These are phyloP conservation scores for Coelastrella sp. DNA, from an alignment of 139 green algal species.

Conservation along the genomic window DNA sequence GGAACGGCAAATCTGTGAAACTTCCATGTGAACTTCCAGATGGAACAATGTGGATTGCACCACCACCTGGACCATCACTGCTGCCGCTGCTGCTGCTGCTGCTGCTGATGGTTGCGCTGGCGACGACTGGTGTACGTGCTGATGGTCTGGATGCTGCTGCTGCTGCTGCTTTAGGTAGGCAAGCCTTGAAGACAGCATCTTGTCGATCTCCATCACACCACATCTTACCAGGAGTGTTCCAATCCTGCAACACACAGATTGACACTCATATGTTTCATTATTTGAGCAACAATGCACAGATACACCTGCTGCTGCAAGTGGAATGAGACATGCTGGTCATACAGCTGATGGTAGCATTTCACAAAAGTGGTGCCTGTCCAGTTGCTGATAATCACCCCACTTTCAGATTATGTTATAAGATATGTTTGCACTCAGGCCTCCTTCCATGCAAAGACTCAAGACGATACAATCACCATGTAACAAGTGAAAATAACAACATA, in stretches of 20 bases:
- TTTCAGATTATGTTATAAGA: no score
- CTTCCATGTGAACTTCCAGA: slow-evolving; percentile 16
- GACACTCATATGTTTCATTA: no score
- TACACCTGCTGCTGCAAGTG: no score
- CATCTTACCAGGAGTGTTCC: slow-evolving; percentile 37
- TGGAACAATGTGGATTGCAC: slow-evolving; percentile 31
- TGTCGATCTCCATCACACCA: slow-evolving; percentile 29
- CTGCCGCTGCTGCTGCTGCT: background rate
- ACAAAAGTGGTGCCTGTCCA: no score
- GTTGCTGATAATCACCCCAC: no score
- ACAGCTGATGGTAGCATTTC: no score
- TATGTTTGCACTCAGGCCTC: no score
- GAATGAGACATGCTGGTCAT: no score
- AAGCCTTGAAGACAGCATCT: slow-evolving; percentile 16
- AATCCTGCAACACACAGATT: slow-evolving; percentile 20
- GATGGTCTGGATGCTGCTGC: slow-evolving; percentile 10
- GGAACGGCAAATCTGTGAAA: slow-evolving; percentile 41
- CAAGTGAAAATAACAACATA: no score
- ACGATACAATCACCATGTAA: no score
- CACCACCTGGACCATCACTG: slow-evolving; percentile 14
- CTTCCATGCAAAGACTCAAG: no score
- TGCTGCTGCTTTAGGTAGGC: slow-evolving; percentile 17
- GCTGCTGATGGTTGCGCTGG: background rate
- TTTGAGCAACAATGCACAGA: no score
- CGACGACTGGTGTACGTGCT: slow-evolving; percentile 20